Evolutionary conservation across 2,329 filamentous ascomycete genomes (phyloP), one percentile per base, ranked within the genome.

Genomic region (Pseudopyrenochaeta lycopersici): DNA sequence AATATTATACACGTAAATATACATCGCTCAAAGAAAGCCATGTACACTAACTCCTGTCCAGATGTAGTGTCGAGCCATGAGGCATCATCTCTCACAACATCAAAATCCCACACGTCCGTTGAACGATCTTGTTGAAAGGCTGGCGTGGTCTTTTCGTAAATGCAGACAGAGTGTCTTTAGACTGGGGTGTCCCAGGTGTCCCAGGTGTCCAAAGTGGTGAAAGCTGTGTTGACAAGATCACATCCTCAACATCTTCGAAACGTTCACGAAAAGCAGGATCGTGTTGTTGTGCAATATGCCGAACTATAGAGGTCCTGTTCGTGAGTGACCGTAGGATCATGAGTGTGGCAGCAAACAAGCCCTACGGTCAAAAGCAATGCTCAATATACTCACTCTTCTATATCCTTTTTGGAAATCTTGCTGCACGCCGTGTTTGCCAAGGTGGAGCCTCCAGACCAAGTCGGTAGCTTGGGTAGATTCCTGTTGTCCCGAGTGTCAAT

Each of bases 1-100:
- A 33, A 2, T 44, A 44, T 39, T 44, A 27, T 50, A 44, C 40
- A 45, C 44, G 23, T 33, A n/a, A 45, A 50, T 38, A n/a, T 23
- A 20, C 30, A 20, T 27, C 18, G 17, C 21, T n/a, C 9, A 4
- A n/a, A 7, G 7, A 20, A 39, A 14, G 14, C 36, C 36, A 11
- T 14, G 6, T 11, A 39, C 4, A 21, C 14, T 18, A 18, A 39
- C 36, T 12, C 20, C 18, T 12, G 21, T 39, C 20, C 18, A 21
- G 21, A 23, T 23, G n/a, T 10, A 23, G 36, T 14, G 21, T 39
- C 17, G 36, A 39, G 36, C 36, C 36, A 38, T 38, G 9, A 18
- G 35, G 15, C n/a, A 20, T 38, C 12, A 10, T 38, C 2, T 10
- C 12, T 20, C 15, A 17, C n/a, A 9, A 18, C 2, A 38, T 18